Evolutionary conservation across 2,329 filamentous ascomycete genomes (phyloP).

Genomic region (Fusarium continuum): DNA sequence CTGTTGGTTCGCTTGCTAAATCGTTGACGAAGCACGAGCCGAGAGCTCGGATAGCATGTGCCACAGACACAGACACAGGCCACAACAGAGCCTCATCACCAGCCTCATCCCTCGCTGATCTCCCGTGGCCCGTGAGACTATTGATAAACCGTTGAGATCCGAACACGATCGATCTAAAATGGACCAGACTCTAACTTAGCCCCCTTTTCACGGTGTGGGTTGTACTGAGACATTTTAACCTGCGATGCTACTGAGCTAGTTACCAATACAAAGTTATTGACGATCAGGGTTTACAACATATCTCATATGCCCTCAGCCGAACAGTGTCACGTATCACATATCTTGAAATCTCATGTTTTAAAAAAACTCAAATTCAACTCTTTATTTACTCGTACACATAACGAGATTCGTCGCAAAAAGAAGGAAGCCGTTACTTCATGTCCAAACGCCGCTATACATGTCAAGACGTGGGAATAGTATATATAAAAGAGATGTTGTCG

Average conservation of each 20-base stretch:
- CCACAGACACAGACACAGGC: constrained; percentile 9
- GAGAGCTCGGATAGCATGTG: constrained; percentile 5
- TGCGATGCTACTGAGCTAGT: background rate
- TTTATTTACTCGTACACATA: constrained; percentile 27
- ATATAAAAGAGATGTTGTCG: constrained; percentile 2
- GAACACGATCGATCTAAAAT: constrained; percentile 9
- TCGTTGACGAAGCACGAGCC: constrained; percentile 16
- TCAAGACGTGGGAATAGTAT: background rate
- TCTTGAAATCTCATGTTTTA: background rate
- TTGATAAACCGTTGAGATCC: constrained; percentile 18
- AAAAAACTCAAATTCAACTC: constrained; percentile 20
- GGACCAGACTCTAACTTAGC: background rate
- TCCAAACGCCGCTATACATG: constrained; percentile 21
- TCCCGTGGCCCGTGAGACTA: constrained; percentile 4
- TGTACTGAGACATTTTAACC: constrained; percentile 2
- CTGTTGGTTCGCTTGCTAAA: constrained; percentile 9
- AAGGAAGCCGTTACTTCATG: constrained; percentile 28
- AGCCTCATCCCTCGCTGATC: constrained; percentile 16
- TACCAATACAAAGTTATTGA: background rate
- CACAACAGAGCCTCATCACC: constrained; percentile 14
- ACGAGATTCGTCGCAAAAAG: background rate
- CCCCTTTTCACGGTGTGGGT: background rate
- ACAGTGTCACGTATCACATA: constrained; percentile 29
- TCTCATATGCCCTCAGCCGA: background rate
- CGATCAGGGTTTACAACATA: constrained; percentile 1